Percentiles rank a stretch among this genome's conserved stretches.
These are phyloP conservation scores for Syzygium malaccense DNA, from an alignment of 441 rosid genomes.

Conservation along the genomic window DNA sequence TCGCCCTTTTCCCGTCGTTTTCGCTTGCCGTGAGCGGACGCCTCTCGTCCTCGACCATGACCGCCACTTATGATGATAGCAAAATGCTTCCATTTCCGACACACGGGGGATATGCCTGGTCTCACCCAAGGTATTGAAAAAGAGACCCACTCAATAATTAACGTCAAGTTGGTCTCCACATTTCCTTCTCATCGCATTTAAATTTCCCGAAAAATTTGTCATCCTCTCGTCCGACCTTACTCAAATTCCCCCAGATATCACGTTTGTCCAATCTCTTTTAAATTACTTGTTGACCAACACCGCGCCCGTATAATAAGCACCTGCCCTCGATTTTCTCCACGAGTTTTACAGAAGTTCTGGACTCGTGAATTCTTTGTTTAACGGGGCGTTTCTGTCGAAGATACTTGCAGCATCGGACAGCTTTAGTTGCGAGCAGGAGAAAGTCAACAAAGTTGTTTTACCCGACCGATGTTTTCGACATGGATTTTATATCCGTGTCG, in stretches of 20 bases:
- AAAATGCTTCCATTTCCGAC: neutral
- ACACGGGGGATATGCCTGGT: too few relatives aligned
- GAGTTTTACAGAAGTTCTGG: neutral
- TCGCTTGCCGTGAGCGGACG: neutral
- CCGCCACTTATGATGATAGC: neutral
- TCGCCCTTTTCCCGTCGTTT: neutral
- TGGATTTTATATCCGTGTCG: neutral
- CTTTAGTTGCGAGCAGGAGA: neutral
- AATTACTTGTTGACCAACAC: neutral
- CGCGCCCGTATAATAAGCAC: neutral
- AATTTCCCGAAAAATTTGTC: neutral
- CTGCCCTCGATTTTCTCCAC: neutral
- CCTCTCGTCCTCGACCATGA: neutral
- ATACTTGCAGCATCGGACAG: neutral
- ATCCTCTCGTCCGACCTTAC: neutral
- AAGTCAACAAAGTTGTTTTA: neutral
- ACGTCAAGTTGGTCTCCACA: neutral
- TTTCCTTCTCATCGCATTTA: neutral
- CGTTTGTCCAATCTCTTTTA: neutral
- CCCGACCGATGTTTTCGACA: neutral
- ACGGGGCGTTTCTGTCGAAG: neutral
- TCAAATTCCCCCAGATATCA: neutral
- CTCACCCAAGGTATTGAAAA: neutral
- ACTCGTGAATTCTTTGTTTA: neutral
- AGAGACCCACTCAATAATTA: neutral